Conservation (phyloP, 306 rosid genomes). For the Neltuma alba region DNA sequence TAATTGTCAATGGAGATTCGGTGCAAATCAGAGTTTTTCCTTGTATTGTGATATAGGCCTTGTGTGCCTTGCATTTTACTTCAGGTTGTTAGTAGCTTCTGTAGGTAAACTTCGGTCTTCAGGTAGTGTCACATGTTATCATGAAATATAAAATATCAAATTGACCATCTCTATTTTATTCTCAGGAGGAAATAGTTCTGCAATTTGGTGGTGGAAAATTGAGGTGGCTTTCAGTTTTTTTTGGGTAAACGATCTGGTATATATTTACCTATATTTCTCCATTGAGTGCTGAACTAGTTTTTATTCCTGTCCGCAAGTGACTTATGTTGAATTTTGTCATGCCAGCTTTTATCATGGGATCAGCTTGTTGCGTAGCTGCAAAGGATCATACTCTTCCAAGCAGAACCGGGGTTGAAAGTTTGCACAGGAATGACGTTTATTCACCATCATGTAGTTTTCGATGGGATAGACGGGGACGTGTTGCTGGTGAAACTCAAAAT, state of each 20-base stretch:
- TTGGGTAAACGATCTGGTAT: neutral
- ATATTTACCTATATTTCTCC: neutral
- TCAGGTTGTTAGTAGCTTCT: neutral
- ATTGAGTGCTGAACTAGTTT: slow-evolving; percentile 17
- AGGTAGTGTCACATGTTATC: slow-evolving; percentile 1
- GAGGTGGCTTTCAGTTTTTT: slow-evolving; percentile 29
- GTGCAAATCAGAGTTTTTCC: neutral
- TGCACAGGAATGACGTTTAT: slow-evolving; percentile 50
- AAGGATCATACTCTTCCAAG: slow-evolving; percentile 38
- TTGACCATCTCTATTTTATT: slow-evolving; percentile 5
- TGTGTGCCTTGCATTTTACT: slow-evolving; percentile 18
- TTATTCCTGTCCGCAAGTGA: neutral
- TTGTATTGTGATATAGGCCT: neutral
- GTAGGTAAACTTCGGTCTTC: slow-evolving; percentile 13
- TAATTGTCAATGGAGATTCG: neutral
- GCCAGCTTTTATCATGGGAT: slow-evolving; percentile 52
- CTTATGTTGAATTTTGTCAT: slow-evolving; percentile 29
- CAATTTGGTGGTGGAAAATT: slow-evolving; percentile 31
- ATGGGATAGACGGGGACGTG: slow-evolving; percentile 64
- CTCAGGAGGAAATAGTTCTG: slow-evolving; percentile 42
- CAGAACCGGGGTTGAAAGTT: slow-evolving; percentile 47
- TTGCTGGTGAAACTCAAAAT: slow-evolving; percentile 62
- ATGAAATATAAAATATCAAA: slow-evolving; percentile 19
- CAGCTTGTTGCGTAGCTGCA: slow-evolving; percentile 66
- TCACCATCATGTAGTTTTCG: slow-evolving; percentile 75